A percentile compares a stretch with the other conserved stretches of the same genome.
These are phyloP conservation scores for Parastagonospora nodorum DNA, from an alignment of 2,329 filamentous ascomycete species.

Conservation along the genomic window DNA sequence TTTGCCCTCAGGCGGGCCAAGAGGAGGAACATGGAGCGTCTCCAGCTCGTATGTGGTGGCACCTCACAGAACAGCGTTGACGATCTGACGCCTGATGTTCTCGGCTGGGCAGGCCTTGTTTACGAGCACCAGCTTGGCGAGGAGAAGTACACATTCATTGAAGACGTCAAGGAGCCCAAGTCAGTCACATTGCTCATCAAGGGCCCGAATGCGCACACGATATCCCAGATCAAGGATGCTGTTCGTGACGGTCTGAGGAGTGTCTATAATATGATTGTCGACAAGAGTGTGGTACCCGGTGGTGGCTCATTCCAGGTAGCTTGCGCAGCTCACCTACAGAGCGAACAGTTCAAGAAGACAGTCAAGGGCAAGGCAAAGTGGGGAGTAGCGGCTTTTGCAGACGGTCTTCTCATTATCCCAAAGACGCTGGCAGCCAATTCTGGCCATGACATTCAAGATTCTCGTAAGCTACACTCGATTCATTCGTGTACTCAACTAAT, in stretches of 20 bases:
- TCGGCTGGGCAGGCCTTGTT: conserved; percentile 94
- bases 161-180: conserved; percentile 98
- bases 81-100: conserved; percentile 81
- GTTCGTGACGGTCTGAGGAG: conserved; percentile 93
- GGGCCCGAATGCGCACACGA: conserved; percentile 95
- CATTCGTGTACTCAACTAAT: conserved; percentile 12
- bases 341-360: conserved; percentile 82
- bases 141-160: conserved; percentile 98
- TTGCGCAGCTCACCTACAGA: conserved; percentile 83
- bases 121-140: conserved; percentile 98
- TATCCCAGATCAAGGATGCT: conserved; percentile 94
- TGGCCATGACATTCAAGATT: conserved; percentile 95
- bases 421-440: conserved; percentile 97
- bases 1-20: conserved; percentile 92
- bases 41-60: conserved; percentile 93
- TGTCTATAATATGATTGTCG: conserved; percentile 99
- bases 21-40: conserved; percentile 97
- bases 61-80: conserved; percentile 94
- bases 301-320: conserved; percentile 96
- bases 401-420: conserved; percentile 92
- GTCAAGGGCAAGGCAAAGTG: conserved; percentile 98
- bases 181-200: conserved; percentile 98
- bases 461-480: conserved; percentile 65
- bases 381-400: conserved; percentile 92
- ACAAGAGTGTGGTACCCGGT: conserved; percentile 91